These are phyloP conservation scores for Globisporangium cederbergense DNA, from an alignment of 352 stramenopile genomes.

Conservation along the genomic window DNA sequence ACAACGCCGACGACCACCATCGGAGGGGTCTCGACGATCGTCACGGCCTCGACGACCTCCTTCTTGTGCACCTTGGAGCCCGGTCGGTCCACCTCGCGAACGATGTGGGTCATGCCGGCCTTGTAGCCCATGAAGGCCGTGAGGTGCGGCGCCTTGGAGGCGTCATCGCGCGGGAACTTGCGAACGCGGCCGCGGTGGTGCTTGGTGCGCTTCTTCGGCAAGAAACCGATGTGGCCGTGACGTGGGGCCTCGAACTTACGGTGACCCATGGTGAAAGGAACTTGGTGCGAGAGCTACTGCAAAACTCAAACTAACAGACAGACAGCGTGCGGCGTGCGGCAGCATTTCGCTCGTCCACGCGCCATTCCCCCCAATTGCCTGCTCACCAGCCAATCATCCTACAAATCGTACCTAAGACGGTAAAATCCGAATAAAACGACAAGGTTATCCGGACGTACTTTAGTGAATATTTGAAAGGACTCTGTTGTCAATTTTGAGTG, in stretches of 20 bases:
- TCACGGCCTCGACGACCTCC: constrained; percentile 99
- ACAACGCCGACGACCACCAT: constrained; percentile 99
- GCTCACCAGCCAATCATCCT: constrained; percentile 15
- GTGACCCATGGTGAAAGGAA: constrained; percentile 91
- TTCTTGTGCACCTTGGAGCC: constrained; percentile 99
- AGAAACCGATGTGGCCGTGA: constrained; percentile 97
- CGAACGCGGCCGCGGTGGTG: constrained; percentile 98
- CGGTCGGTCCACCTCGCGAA: constrained; percentile 98
- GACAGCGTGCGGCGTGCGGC: too few species aligned
- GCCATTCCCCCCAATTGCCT: constrained; percentile 3
- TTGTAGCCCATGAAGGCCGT: constrained; percentile 99
- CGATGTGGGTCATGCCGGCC: constrained; percentile 99
- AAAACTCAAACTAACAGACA: constrained; percentile 70
- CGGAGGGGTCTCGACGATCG: constrained; percentile 98
- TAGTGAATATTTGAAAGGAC: neutral
- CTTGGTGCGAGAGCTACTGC: constrained; percentile 66
- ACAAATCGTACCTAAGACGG: neutral
- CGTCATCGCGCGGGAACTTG: constrained; percentile 99
- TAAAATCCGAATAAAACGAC: neutral
- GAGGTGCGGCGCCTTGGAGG: constrained; percentile 94
- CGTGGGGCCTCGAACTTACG: constrained; percentile 98
- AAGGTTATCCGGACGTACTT: constrained; percentile 14
- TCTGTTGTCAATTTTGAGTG: neutral
- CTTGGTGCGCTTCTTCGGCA: constrained; percentile 99
- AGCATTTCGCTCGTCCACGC: neutral